phyloP scores from a whole-genome alignment of 2,329 filamentous ascomycete genomes.

The Celoporthe dispersa region DNA sequence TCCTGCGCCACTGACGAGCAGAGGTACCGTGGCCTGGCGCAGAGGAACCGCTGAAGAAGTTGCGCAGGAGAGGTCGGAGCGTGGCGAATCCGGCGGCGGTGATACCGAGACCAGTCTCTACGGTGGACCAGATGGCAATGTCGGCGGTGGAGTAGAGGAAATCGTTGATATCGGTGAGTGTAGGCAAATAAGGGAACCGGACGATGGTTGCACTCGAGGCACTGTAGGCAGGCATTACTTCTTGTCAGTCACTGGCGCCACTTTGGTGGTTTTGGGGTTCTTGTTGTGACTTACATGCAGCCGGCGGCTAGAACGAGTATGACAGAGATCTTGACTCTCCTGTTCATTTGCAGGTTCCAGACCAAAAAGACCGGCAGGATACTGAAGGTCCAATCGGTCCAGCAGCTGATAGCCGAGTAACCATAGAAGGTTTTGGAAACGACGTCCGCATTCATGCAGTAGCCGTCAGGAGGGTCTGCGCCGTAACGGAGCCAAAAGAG shows the following conservation, averaged over 20 bases:
- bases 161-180: conserved; percentile 10
- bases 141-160: conserved; percentile 20
- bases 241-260: neutral
- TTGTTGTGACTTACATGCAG: neutral
- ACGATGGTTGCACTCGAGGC: conserved; percentile 10
- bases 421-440: conserved; percentile 1
- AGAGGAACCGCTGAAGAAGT: neutral
- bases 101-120: conserved; percentile 21
- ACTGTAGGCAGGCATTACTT: neutral
- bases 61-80: conserved; percentile 13
- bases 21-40: neutral
- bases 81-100: conserved; percentile 17
- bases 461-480: neutral
- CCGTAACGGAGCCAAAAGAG: conserved; percentile 4
- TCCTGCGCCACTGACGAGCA: conserved; percentile 2
- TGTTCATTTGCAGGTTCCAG: conserved; percentile 16
- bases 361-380: conserved; percentile 18
- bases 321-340: conserved; percentile 1
- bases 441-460: neutral
- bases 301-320: conserved; percentile 12
- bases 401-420: conserved; percentile 15
- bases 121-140: conserved; percentile 19
- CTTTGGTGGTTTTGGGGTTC: neutral
- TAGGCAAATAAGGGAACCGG: conserved; percentile 10
- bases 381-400: conserved; percentile 16